phyloP scores from a whole-genome alignment of 345 rosid species.

The Erysimum cheiranthoides region DNA sequence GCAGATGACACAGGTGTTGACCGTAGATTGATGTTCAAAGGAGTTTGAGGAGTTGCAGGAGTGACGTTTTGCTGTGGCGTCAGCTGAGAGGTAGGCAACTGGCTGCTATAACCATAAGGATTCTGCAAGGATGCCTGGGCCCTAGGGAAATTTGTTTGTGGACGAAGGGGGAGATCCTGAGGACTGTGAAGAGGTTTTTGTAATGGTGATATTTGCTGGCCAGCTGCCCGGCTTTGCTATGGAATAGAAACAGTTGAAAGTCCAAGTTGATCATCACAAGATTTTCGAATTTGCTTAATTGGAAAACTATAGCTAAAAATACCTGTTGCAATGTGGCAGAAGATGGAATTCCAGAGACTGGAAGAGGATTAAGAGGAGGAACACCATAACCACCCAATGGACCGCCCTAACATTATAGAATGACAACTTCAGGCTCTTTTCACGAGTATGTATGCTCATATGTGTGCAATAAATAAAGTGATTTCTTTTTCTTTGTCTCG shows the following conservation, averaged over 20 bases:
- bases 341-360: conserved; percentile 52
- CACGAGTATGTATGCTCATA: conserved; percentile 16
- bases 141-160: conserved; percentile 50
- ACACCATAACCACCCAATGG: conserved; percentile 52
- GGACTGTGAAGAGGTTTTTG: conserved; percentile 71
- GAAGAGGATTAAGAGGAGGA: conserved; percentile 63
- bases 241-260: conserved; percentile 29
- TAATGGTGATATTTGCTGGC: conserved; percentile 68
- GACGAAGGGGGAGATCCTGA: conserved; percentile 57
- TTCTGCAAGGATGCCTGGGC: conserved; percentile 59
- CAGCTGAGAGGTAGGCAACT: conserved; percentile 62
- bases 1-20: conserved; percentile 51
- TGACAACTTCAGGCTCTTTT: conserved; percentile 17
- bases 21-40: conserved; percentile 58
- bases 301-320: conserved; percentile 27
- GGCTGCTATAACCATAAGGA: conserved; percentile 55
- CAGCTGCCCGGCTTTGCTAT: conserved; percentile 52
- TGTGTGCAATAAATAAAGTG: conserved; percentile 14
- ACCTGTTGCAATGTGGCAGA: conserved; percentile 64
- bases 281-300: conserved; percentile 4
- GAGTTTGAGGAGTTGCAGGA: conserved; percentile 55
- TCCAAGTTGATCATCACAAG: conserved; percentile 16
- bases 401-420: conserved; percentile 51
- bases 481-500: conserved; percentile 5
- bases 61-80: conserved; percentile 56